Evolutionary conservation across 225 moss, liverwort and hornwort species (phyloP).

Genomic region (Physcomitrium patens): DNA sequence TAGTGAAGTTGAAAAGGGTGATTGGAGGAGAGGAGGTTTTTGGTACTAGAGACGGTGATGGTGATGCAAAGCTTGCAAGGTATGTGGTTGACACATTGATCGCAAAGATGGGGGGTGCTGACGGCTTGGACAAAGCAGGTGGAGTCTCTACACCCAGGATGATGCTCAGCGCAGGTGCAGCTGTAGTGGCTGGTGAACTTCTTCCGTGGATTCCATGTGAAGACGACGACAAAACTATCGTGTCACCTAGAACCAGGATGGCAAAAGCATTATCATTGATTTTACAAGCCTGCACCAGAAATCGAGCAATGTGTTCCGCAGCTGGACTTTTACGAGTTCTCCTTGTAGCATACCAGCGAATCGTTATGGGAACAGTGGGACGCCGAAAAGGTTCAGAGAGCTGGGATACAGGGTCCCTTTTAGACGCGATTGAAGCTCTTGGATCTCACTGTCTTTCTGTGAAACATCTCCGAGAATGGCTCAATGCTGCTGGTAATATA

Average conservation of each 20-base stretch:
- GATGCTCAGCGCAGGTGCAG: slow-evolving; percentile 90
- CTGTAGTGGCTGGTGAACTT: slow-evolving; percentile 78
- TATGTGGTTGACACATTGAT: slow-evolving; percentile 79
- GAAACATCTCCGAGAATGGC: slow-evolving; percentile 83
- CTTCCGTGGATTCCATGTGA: slow-evolving; percentile 81
- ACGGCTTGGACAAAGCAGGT: slow-evolving; percentile 63
- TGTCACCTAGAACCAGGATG: slow-evolving; percentile 81
- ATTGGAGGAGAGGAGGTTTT: slow-evolving; percentile 72
- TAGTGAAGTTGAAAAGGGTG: slow-evolving; percentile 70
- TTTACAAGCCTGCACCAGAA: slow-evolving; percentile 86
- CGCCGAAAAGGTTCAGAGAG: slow-evolving; percentile 46
- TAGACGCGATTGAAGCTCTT: slow-evolving; percentile 83
- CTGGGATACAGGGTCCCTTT: slow-evolving; percentile 68
- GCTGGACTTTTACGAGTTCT: slow-evolving; percentile 83
- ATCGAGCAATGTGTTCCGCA: slow-evolving; percentile 93
- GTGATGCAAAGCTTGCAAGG: slow-evolving; percentile 59
- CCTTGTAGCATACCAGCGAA: slow-evolving; percentile 66
- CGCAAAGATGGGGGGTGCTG: slow-evolving; percentile 89
- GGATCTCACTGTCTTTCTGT: slow-evolving; percentile 78
- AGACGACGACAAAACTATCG: slow-evolving; percentile 39
- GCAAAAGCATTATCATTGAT: slow-evolving; percentile 79
- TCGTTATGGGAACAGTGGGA: slow-evolving; percentile 49
- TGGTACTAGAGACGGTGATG: slow-evolving; percentile 42
- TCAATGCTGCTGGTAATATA: slow-evolving; percentile 57
- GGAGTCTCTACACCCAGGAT: slow-evolving; percentile 73